phyloP scores from a whole-genome alignment of 208 protist species.

The Wallacemonas sp. region DNA sequence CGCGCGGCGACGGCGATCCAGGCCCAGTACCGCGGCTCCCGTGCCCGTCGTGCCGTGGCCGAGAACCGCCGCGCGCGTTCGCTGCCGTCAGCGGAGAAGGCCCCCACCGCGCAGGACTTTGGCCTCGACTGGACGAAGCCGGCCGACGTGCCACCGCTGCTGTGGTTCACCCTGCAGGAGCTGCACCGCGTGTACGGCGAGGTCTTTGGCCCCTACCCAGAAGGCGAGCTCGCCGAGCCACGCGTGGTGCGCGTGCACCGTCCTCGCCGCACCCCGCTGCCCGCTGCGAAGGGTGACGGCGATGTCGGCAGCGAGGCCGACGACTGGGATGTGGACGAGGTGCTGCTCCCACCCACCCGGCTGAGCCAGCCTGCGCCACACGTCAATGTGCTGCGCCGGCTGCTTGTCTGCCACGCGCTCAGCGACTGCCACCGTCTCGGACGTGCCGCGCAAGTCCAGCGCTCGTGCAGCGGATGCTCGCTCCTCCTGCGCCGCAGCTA shows the following conservation, averaged over 20 bases:
- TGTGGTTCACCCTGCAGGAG: slow-evolving; percentile 25
- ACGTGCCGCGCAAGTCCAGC: slow-evolving; percentile 51
- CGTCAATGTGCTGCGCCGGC: slow-evolving; percentile 64
- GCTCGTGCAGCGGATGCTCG: slow-evolving; percentile 66
- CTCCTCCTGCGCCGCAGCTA: slow-evolving; percentile 79
- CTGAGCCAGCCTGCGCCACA: slow-evolving; percentile 42
- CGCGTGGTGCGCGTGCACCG: slow-evolving; percentile 25
- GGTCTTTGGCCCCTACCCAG: slow-evolving; percentile 61
- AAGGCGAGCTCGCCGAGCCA: slow-evolving; percentile 25
- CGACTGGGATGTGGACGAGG: slow-evolving; percentile 61
- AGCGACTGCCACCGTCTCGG: slow-evolving; percentile 43
- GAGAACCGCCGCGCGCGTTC: too few species aligned
- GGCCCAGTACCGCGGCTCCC: slow-evolving; percentile 51
- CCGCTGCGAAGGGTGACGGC: slow-evolving; percentile 20
- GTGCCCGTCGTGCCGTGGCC: slow-evolving; percentile 10
- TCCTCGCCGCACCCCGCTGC: slow-evolving; percentile 30
- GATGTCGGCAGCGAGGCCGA: slow-evolving; percentile 57
- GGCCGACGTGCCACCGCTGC: slow-evolving; percentile 28
- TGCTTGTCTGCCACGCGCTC: slow-evolving; percentile 62
- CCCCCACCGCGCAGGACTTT: too few species aligned
- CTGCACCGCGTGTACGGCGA: slow-evolving; percentile 44
- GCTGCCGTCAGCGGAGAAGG: too few species aligned
- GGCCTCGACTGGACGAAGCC: slow-evolving; percentile 9
- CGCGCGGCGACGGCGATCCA: slow-evolving; percentile 73
- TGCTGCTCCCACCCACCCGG: slow-evolving; percentile 51